A percentile compares a stretch with the other conserved stretches of the same genome.
Conservation (phyloP, 495 filamentous ascomycete species). For the Copromyces sp. region DNA sequence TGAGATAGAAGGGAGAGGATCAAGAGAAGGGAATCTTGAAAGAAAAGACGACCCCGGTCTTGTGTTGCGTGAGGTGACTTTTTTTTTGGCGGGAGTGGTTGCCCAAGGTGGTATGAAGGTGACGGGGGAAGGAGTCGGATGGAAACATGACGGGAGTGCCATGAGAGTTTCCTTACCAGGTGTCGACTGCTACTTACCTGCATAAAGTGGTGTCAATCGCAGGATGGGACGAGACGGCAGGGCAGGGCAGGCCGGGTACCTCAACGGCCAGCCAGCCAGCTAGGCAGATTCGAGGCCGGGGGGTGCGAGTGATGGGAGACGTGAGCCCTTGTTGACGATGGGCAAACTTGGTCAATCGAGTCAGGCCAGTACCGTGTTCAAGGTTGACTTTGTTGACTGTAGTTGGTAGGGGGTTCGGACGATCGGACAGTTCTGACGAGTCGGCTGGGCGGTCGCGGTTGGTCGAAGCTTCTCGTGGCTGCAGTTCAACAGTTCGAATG, state of each 20-base stretch:
- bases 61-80: not conserved
- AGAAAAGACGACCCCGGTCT: not conserved
- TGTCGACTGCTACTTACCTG: conserved; percentile 7
- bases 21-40: not conserved
- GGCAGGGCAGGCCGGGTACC: not conserved
- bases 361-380: not conserved
- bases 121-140: not conserved
- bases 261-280: not conserved
- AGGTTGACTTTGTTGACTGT: not conserved
- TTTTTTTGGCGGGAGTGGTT: not conserved
- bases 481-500: not conserved
- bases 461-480: not conserved
- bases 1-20: not conserved
- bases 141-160: conserved; percentile 2
- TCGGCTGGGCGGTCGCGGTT: not conserved
- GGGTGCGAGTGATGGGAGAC: not conserved
- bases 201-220: conserved; percentile 11
- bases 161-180: conserved; percentile 1
- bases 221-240: conserved; percentile 3
- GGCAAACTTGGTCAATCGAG: not conserved
- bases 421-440: not conserved
- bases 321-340: not conserved
- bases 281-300: not conserved
- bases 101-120: not conserved
- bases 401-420: not conserved